A percentile compares a stretch with the other conserved stretches of the same genome.
These are phyloP conservation scores for Fusarium protoensiforme DNA, from an alignment of 2,329 filamentous ascomycete genomes.

Conservation along the genomic window DNA sequence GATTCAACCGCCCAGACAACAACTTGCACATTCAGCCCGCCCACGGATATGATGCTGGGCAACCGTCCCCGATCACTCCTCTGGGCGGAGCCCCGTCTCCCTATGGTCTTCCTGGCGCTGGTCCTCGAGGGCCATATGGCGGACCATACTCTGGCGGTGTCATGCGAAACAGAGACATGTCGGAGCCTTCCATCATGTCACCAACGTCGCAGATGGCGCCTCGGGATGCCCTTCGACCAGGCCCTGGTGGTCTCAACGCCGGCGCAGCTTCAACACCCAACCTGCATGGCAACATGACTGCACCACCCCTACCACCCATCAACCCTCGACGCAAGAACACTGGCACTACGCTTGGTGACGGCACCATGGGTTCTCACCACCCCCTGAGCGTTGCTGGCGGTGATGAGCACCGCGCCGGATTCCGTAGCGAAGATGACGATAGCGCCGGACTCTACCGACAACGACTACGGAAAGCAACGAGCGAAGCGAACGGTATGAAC, in stretches of 20 bases:
- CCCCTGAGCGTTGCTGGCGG: slow-evolving; percentile 34
- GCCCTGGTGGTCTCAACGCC: slow-evolving; percentile 49
- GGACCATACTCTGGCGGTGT: slow-evolving; percentile 38
- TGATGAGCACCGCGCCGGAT: slow-evolving; percentile 45
- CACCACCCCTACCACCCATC: slow-evolving; percentile 67
- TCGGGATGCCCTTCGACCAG: slow-evolving; percentile 50
- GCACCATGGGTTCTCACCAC: slow-evolving; percentile 27
- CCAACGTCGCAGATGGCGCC: slow-evolving; percentile 57
- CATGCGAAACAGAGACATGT: slow-evolving; percentile 61
- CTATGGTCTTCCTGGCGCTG: slow-evolving; percentile 24
- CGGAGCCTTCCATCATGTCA: slow-evolving; percentile 61
- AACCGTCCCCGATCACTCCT: slow-evolving; percentile 59
- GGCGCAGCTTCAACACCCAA: slow-evolving; percentile 51
- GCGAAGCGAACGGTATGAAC: slow-evolving; percentile 52
- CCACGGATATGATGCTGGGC: slow-evolving; percentile 51
- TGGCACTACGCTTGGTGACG: slow-evolving; percentile 47
- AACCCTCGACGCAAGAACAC: slow-evolving; percentile 66
- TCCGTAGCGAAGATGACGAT: slow-evolving; percentile 56
- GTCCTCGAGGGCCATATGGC: slow-evolving; percentile 24
- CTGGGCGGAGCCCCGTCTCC: slow-evolving; percentile 29
- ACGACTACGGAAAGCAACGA: slow-evolving; percentile 56
- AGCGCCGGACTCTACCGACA: slow-evolving; percentile 49
- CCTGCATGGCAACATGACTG: slow-evolving; percentile 48
- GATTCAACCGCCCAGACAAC: slow-evolving; percentile 38
- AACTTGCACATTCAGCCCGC: slow-evolving; percentile 29